Evolutionary conservation across 176 grass and related monocot genomes (phyloP), one percentile per base, ranked within the genome.

Genomic region (Aegilops tauschii): DNA sequence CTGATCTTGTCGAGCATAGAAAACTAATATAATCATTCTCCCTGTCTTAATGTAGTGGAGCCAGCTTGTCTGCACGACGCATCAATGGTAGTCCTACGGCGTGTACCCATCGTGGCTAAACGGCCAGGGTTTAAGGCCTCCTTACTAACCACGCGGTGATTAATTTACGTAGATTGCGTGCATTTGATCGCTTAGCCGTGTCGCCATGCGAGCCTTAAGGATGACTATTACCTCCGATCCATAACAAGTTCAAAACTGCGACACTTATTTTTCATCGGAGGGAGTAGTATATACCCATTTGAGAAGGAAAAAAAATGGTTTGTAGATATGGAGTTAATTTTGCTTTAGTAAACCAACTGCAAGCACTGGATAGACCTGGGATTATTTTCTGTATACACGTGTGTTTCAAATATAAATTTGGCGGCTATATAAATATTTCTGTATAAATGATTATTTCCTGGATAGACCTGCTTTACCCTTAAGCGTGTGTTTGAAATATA

Each of bases 1-100:
- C 88, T 82, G 47, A 77, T 77, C 49, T 82, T 86, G 78, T 81
- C 77, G 21, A 77, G 59, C 52, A 76, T 45, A 90, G 42, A 78
- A 6, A 76, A 70, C 4, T 35, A 80, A 76, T 68, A 69, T 47
- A 20, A 56, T 21, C 12, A 68, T 89, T 27, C 36, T 12, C 76
- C 37, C 28, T 36, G 28, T 61, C 83, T 69, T 63, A 3, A 42
- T 37, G 50, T 82, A 31, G 39, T 54, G 73, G 37, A 31, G 47
- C 50, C 69, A 78, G 76, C 14, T 28, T 28, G 79, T 77, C 79
- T 65, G 72, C 64, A 78, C 45, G 35, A 34, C 59, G 9, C 59
- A 62, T 25, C 9, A n/a, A 62, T 62, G 59, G 59, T 62, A 62
- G n/a, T 62, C 59, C 59, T 11, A 25, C 59, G 59, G 59, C n/a